Conservation (phyloP, 208 protist species). For the Wallacemonas sp. region DNA sequence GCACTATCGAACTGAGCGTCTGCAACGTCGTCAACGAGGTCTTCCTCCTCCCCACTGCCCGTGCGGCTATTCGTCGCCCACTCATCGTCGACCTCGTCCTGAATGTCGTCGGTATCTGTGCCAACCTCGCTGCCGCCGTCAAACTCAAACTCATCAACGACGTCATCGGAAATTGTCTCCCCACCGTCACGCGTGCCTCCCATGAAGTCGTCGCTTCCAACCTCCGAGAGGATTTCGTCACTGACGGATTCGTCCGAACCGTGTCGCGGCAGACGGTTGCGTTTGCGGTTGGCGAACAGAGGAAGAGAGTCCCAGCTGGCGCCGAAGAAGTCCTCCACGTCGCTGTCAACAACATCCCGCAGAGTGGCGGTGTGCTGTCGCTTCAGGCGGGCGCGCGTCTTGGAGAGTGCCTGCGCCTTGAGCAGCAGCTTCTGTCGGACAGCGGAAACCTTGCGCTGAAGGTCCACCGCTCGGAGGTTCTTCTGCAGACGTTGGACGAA, state of each 20-base stretch:
- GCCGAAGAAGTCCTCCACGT: constrained; percentile 7
- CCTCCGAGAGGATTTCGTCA: neutral
- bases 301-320: neutral
- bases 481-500: constrained; percentile 52
- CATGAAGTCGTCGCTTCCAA: neutral
- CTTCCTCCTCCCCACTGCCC: neutral
- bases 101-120: constrained; percentile 5
- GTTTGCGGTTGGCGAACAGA: neutral
- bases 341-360: constrained; percentile 8
- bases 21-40: constrained; percentile 4
- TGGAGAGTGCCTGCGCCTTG: constrained; percentile 50
- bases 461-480: constrained; percentile 46
- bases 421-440: constrained; percentile 33
- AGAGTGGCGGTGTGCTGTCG: constrained; percentile 2
- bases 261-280: neutral
- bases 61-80: neutral
- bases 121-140: neutral
- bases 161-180: constrained; percentile 7
- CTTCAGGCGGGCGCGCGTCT: constrained; percentile 15
- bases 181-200: neutral
- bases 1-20: constrained; percentile 16
- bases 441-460: constrained; percentile 35
- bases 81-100: constrained; percentile 54
- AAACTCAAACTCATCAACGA: neutral
- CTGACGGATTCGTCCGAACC: no score